Conservation (phyloP, 2,329 filamentous ascomycete genomes). For the Diaporthe caulivora region DNA sequence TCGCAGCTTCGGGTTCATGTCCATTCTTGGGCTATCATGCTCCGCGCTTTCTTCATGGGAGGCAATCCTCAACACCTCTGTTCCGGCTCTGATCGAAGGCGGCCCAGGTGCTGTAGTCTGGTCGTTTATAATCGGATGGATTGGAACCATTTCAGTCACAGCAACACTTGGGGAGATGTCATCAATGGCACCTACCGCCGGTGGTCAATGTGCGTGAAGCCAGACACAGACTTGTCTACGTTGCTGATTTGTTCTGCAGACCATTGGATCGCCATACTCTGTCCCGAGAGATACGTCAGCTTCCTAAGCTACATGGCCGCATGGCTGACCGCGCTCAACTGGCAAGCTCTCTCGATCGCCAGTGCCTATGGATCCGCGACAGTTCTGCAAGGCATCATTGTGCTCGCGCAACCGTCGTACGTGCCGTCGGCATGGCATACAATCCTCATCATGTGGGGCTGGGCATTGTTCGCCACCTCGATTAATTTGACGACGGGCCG, state of each 20-base stretch:
- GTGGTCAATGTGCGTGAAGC: not conserved
- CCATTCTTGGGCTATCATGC: conserved; percentile 11
- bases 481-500: conserved; percentile 43
- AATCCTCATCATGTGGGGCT: conserved; percentile 44
- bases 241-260: not conserved
- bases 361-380: conserved; percentile 41
- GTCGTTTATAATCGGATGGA: conserved; percentile 3
- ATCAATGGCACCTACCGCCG: conserved; percentile 6
- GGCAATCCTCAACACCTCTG: conserved; percentile 39
- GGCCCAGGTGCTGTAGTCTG: conserved; percentile 7
- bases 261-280: conserved; percentile 45
- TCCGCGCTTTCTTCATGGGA: conserved; percentile 14
- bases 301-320: conserved; percentile 45
- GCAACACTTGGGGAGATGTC: conserved; percentile 5
- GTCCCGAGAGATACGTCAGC: conserved; percentile 39
- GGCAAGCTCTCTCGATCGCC: conserved; percentile 43
- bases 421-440: conserved; percentile 42
- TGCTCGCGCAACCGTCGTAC: conserved; percentile 41
- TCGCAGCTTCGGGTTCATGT: conserved; percentile 16
- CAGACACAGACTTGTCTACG: no score
- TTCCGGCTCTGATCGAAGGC: not conserved
- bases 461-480: conserved; percentile 39
- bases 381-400: conserved; percentile 43
- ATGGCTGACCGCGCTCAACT: conserved; percentile 44
- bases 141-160: not conserved